phyloP scores from a whole-genome alignment of 1,284 basidiomycete genomes.

The Fomitopsis betulina region DNA sequence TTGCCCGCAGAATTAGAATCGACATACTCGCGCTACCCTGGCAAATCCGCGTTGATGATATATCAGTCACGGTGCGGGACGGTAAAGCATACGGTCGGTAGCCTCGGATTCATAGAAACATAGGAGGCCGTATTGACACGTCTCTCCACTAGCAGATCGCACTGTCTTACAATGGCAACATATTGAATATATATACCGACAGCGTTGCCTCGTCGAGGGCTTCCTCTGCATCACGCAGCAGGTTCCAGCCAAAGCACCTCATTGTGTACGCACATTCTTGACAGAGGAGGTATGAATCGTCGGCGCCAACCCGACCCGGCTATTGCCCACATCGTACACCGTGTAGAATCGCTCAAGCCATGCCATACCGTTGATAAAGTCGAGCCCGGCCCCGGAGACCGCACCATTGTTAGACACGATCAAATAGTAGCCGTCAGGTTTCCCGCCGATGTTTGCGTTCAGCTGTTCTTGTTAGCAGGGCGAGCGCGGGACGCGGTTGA shows the following conservation, averaged over 20 bases:
- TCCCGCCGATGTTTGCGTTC: constrained; percentile 26
- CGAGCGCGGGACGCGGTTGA: neutral
- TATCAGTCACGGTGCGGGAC: no score
- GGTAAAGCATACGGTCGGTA: no score
- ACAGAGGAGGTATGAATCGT: constrained; percentile 35
- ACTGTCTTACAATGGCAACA: no score
- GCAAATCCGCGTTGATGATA: no score
- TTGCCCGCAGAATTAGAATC: no score
- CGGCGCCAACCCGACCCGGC: constrained; percentile 37
- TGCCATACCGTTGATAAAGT: constrained; percentile 24
- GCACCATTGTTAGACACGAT: constrained; percentile 22
- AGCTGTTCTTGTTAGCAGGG: constrained; percentile 11
- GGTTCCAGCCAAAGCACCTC: neutral
- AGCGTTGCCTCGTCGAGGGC: no score
- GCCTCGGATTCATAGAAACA: no score
- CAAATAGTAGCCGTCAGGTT: constrained; percentile 21
- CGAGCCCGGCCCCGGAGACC: constrained; percentile 20
- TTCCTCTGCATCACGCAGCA: no score
- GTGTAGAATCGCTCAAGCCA: constrained; percentile 26
- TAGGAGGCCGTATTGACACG: no score
- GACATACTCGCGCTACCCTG: no score
- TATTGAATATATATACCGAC: no score
- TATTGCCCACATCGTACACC: constrained; percentile 29
- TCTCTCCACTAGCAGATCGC: no score
- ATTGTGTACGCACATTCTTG: constrained; percentile 22